A percentile compares a stretch with the other conserved stretches of the same genome.
phyloP scores from a whole-genome alignment of 2,329 filamentous ascomycete species.

The Fonsecaea erecta region DNA sequence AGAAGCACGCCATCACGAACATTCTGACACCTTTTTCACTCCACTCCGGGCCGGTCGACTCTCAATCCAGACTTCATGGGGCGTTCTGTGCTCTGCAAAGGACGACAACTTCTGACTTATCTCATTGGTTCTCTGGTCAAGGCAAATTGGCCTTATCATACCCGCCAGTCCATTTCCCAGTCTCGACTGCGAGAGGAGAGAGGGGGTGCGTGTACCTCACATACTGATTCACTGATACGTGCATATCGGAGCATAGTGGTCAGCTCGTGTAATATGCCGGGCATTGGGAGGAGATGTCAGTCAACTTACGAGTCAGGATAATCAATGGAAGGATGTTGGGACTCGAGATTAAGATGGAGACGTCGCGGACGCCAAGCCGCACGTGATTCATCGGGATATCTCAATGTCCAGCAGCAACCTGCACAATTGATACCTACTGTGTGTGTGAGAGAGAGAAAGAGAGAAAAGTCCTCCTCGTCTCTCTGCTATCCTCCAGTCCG shows the following conservation, averaged over 20 bases:
- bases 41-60: conserved; percentile 11
- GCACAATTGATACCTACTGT: not conserved
- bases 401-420: not conserved
- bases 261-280: not conserved
- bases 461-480: not conserved
- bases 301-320: not conserved
- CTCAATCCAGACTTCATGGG: not conserved
- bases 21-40: conserved; percentile 13
- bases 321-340: not conserved
- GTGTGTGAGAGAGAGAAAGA: too few species aligned
- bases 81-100: not conserved
- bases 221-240: not conserved
- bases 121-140: not conserved
- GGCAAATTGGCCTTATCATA: not conserved
- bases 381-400: not conserved
- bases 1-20: conserved; percentile 17
- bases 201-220: not conserved
- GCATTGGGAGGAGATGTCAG: not conserved
- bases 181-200: not conserved
- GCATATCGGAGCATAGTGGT: not conserved
- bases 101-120: not conserved
- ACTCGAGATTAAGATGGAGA: not conserved
- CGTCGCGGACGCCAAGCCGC: not conserved
- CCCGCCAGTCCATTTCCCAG: not conserved
- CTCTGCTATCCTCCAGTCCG: not conserved